Percentiles rank a stretch among this genome's conserved stretches.
Evolutionary conservation across 768 basidiomycete genomes (phyloP).

Genomic region (Exsudoporus frostii): DNA sequence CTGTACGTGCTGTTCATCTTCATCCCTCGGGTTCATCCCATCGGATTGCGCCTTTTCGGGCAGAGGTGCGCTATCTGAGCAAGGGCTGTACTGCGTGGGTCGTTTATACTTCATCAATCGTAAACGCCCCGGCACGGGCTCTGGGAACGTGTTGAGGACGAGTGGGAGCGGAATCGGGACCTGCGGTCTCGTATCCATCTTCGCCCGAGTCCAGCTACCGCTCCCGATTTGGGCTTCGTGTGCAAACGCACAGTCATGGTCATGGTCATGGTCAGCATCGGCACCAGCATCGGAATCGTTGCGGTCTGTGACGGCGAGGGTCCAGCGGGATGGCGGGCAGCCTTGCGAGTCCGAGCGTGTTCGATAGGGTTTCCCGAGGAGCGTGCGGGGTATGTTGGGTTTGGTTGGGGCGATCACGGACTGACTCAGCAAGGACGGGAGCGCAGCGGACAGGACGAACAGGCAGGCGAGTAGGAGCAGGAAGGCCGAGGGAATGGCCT

Average conservation of each 20-base stretch:
- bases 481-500: neutral
- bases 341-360: neutral
- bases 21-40: neutral
- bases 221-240: neutral
- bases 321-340: neutral
- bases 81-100: neutral
- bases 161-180: neutral
- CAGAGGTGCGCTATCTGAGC: neutral
- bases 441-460: conserved; percentile 3
- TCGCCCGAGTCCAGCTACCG: neutral
- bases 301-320: neutral
- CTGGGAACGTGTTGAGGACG: neutral
- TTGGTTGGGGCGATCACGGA: neutral
- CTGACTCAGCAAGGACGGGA: conserved; percentile 2
- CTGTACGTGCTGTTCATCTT: neutral
- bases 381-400: conserved; percentile 7
- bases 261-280: neutral
- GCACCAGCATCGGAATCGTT: neutral
- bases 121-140: neutral
- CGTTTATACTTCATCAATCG: neutral
- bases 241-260: neutral
- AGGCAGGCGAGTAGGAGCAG: conserved; percentile 11
- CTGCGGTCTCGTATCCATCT: neutral
- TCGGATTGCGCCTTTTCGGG: neutral
- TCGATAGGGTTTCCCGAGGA: conserved; percentile 13